Percentiles rank a stretch among this genome's conserved stretches.
phyloP scores from a whole-genome alignment of 495 filamentous ascomycete genomes.

The Penicillium nucicola region DNA sequence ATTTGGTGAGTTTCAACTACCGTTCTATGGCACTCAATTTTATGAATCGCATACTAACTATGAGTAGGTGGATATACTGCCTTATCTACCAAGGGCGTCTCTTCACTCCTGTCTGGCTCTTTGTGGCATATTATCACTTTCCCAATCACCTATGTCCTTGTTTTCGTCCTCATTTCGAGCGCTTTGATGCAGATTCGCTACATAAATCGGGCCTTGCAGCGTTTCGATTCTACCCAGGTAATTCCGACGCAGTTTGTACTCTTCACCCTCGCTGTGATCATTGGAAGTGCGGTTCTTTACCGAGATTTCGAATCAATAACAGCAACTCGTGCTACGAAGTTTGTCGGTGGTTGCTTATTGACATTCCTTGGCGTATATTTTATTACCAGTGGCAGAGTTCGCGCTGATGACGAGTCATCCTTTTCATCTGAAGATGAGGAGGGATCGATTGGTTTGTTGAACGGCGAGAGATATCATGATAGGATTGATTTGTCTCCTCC shows the following conservation, averaged over 20 bases:
- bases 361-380: conserved; percentile 94
- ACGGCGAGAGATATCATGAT: conserved; percentile 43
- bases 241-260: conserved; percentile 96
- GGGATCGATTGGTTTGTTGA: conserved; percentile 43
- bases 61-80: conserved; percentile 83
- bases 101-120: conserved; percentile 86
- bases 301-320: conserved; percentile 86
- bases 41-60: conserved; percentile 22
- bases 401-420: conserved; percentile 42
- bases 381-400: conserved; percentile 67
- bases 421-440: conserved; percentile 47
- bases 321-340: conserved; percentile 67
- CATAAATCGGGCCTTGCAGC: conserved; percentile 88
- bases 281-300: conserved; percentile 89
- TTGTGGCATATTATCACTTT: conserved; percentile 85
- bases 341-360: conserved; percentile 81
- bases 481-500: conserved; percentile 34
- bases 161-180: conserved; percentile 72
- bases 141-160: conserved; percentile 82
- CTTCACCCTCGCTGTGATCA: conserved; percentile 92
- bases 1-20: conserved; percentile 62
- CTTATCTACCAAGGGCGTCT: conserved; percentile 92
- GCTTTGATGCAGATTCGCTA: conserved; percentile 95
- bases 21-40: neutral
- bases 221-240: conserved; percentile 95